Percentiles rank a stretch among this genome's conserved stretches.
Evolutionary conservation across 768 basidiomycete genomes (phyloP).

Genomic region (Pleurotus giganteus): DNA sequence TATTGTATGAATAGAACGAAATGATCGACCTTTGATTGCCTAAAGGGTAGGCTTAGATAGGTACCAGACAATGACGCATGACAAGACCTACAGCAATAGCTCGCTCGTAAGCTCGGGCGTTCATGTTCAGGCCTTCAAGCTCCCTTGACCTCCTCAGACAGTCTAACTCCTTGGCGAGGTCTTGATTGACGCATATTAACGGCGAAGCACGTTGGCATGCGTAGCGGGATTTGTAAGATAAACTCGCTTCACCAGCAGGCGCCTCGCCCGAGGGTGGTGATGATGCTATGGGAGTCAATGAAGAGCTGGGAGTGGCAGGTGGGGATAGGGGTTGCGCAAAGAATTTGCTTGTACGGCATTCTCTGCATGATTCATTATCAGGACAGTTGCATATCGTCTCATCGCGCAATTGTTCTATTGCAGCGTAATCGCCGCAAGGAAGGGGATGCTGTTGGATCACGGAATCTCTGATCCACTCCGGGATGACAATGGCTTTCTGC

Average conservation of each 20-base stretch:
- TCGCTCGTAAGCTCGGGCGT: constrained; percentile 69
- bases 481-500: constrained; percentile 66
- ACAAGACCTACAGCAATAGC: constrained; percentile 60
- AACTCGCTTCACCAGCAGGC: constrained; percentile 18
- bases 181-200: constrained; percentile 68
- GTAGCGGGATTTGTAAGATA: constrained; percentile 39
- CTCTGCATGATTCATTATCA: constrained; percentile 24
- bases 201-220: constrained; percentile 66
- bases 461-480: constrained; percentile 69
- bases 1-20: background rate
- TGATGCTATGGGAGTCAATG: constrained; percentile 1
- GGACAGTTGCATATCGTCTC: constrained; percentile 46
- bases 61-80: background rate
- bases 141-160: constrained; percentile 56
- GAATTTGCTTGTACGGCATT: background rate
- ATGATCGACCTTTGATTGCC: constrained; percentile 45
- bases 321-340: constrained; percentile 6
- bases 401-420: constrained; percentile 48
- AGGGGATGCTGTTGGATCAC: constrained; percentile 38
- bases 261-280: background rate
- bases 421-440: constrained; percentile 56
- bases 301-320: constrained; percentile 5
- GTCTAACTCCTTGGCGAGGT: constrained; percentile 53
- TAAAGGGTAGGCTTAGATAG: constrained; percentile 17
- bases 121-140: constrained; percentile 65